These are phyloP conservation scores for Neurospora sp. DNA, from an alignment of 495 filamentous ascomycete species.

Conservation along the genomic window DNA sequence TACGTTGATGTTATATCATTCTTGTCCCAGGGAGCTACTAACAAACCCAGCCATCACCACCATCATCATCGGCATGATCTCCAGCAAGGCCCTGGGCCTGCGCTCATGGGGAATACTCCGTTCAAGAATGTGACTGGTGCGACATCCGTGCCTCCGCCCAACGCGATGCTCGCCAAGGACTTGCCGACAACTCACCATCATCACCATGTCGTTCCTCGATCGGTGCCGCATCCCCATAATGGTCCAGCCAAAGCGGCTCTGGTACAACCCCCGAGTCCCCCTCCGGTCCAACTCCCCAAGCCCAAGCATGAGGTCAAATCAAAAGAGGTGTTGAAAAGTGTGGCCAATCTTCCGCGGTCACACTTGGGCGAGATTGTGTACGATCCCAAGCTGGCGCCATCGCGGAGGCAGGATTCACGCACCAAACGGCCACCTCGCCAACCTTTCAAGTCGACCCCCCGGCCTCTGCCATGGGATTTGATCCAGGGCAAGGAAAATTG, in stretches of 20 bases:
- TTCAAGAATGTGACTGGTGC: slow-evolving; percentile 34
- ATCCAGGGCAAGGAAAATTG: slow-evolving; percentile 83
- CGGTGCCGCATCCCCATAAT: slow-evolving; percentile 1
- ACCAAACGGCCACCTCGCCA: slow-evolving; percentile 44
- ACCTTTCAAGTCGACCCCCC: slow-evolving; percentile 60
- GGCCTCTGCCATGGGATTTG: slow-evolving; percentile 53
- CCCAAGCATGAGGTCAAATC: slow-evolving; percentile 58
- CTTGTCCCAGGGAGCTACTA: slow-evolving; percentile 11
- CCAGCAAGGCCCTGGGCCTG: slow-evolving; percentile 46
- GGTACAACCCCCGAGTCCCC: slow-evolving; percentile 30
- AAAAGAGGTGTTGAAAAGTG: slow-evolving; percentile 55
- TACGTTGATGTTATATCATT: slow-evolving; percentile 26
- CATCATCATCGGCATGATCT: slow-evolving; percentile 64
- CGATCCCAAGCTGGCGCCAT: slow-evolving; percentile 42
- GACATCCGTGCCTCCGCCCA: slow-evolving; percentile 49
- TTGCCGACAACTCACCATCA: slow-evolving; percentile 30
- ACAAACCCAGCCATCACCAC: slow-evolving; percentile 51
- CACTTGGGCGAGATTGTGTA: slow-evolving; percentile 61
- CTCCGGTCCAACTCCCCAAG: slow-evolving; percentile 19
- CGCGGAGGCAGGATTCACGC: slow-evolving; percentile 40
- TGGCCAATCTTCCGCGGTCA: slow-evolving; percentile 59
- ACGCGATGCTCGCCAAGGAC: slow-evolving; percentile 33
- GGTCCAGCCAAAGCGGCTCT: slow-evolving; percentile 24
- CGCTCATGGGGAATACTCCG: slow-evolving; percentile 27
- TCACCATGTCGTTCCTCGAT: slow-evolving; percentile 22